These are phyloP conservation scores for Rhodamnia argentea DNA, from an alignment of 345 rosid genomes.

Conservation along the genomic window DNA sequence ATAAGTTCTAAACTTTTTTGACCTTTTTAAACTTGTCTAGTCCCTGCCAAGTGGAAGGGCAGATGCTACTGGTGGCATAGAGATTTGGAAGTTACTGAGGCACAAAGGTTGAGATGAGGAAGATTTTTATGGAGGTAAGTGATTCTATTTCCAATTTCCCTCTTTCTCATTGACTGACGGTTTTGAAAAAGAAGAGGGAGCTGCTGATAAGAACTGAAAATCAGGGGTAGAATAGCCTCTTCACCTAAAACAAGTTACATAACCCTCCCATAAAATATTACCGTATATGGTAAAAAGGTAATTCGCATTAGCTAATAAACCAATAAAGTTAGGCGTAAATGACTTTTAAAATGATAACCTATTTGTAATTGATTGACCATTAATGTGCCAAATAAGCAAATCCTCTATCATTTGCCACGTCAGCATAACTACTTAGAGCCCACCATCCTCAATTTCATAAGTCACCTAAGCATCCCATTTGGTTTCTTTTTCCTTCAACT, in stretches of 20 bases:
- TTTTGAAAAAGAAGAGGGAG: too few relatives aligned
- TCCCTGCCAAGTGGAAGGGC: not conserved
- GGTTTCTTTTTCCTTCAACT: not conserved
- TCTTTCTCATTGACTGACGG: too few relatives aligned
- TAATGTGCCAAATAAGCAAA: too few relatives aligned
- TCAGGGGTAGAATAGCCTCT: too few relatives aligned
- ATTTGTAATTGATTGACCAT: too few relatives aligned
- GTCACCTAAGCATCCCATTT: not conserved
- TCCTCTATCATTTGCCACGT: not conserved
- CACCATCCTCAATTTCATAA: not conserved
- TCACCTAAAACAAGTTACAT: too few relatives aligned
- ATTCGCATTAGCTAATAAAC: too few relatives aligned
- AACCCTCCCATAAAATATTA: too few relatives aligned
- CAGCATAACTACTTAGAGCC: not conserved
- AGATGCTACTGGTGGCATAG: fast-evolving
- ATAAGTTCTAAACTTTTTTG: not conserved
- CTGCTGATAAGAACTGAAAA: not conserved
- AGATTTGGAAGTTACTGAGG: not conserved
- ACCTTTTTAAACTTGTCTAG: not conserved
- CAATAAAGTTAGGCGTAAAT: too few relatives aligned
- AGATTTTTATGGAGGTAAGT: not conserved
- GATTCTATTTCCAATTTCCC: not conserved
- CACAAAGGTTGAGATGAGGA: not conserved
- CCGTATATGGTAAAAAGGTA: too few relatives aligned
- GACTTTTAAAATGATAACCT: too few relatives aligned